Conservation (phyloP, 2,329 filamentous ascomycete genomes). For the Fusarium brachygibbosum region DNA sequence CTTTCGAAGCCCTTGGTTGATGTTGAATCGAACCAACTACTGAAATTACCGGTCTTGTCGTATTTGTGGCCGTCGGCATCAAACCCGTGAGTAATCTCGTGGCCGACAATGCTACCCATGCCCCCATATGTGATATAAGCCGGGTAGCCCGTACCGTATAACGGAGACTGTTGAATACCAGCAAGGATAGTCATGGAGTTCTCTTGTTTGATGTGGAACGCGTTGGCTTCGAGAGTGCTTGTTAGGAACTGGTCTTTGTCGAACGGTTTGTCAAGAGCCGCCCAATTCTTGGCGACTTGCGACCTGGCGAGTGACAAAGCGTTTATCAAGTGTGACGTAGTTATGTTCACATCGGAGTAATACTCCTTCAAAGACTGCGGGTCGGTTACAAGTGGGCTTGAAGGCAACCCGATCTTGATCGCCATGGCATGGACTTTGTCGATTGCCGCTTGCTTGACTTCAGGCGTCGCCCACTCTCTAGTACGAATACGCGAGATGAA, state of each 20-base stretch:
- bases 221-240: slow-evolving; percentile 72
- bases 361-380: slow-evolving; percentile 67
- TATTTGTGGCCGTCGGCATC: slow-evolving; percentile 75
- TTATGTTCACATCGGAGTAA: slow-evolving; percentile 67
- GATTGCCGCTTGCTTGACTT: slow-evolving; percentile 70
- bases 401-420: slow-evolving; percentile 78
- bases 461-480: slow-evolving; percentile 74
- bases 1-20: slow-evolving; percentile 71
- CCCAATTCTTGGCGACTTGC: slow-evolving; percentile 65
- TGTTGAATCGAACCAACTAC: slow-evolving; percentile 74
- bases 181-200: slow-evolving; percentile 74
- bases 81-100: slow-evolving; percentile 79
- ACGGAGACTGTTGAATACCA: slow-evolving; percentile 76
- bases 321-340: slow-evolving; percentile 70
- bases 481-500: slow-evolving; percentile 71
- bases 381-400: slow-evolving; percentile 72
- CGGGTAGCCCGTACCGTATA: slow-evolving; percentile 73
- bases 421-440: slow-evolving; percentile 76
- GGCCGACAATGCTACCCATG: slow-evolving; percentile 75
- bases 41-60: slow-evolving; percentile 74
- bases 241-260: slow-evolving; percentile 72
- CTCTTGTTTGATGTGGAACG: slow-evolving; percentile 73
- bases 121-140: slow-evolving; percentile 76
- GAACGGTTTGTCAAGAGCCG: slow-evolving; percentile 69
- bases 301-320: slow-evolving; percentile 63